Evolutionary conservation across 352 stramenopile genomes (phyloP).

Genomic region (Pythium utonaiense): DNA sequence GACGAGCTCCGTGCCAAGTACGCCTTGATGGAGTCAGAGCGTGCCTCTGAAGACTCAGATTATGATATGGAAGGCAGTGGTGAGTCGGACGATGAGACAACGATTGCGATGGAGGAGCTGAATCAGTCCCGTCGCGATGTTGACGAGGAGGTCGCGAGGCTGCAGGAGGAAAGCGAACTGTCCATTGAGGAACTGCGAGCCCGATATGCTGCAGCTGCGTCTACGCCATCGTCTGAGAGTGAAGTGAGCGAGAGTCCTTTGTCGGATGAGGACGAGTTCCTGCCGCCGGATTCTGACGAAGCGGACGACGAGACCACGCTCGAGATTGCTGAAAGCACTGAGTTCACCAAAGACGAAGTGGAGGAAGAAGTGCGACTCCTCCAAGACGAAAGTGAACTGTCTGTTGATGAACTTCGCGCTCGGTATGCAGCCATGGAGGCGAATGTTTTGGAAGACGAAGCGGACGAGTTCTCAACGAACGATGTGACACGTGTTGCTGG

Average conservation of each 20-base stretch:
- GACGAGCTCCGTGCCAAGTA: constrained; percentile 82
- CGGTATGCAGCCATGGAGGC: constrained; percentile 36
- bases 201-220: constrained; percentile 33
- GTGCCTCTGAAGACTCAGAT: constrained; percentile 32
- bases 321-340: constrained; percentile 72
- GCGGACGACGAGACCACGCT: constrained; percentile 93
- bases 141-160: constrained; percentile 76
- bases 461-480: no score
- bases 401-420: constrained; percentile 84
- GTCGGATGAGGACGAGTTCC: constrained; percentile 31
- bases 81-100: constrained; percentile 85
- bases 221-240: neutral
- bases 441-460: neutral
- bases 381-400: constrained; percentile 90
- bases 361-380: constrained; percentile 87
- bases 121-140: constrained; percentile 29
- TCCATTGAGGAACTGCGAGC: constrained; percentile 84
- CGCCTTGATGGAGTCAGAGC: constrained; percentile 22
- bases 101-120: constrained; percentile 82
- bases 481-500: no score
- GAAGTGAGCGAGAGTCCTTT: constrained; percentile 11
- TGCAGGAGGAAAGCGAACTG: constrained; percentile 88
- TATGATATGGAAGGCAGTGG: constrained; percentile 27
- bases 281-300: constrained; percentile 29
- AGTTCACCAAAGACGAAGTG: constrained; percentile 35